These are phyloP conservation scores for Capronia epimyces DNA, from an alignment of 2,329 filamentous ascomycete genomes.

Conservation along the genomic window DNA sequence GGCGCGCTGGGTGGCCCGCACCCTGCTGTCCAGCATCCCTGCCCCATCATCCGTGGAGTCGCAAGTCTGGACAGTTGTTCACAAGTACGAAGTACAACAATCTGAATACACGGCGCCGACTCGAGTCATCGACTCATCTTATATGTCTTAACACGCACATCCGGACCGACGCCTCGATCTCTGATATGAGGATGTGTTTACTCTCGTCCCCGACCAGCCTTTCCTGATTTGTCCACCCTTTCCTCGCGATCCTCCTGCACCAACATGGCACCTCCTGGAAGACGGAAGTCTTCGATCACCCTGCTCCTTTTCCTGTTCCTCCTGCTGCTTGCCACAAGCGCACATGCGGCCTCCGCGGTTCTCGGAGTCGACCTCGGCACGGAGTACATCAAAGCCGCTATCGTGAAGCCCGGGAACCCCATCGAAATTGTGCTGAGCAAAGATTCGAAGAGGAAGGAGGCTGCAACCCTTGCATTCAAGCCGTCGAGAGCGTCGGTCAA, in stretches of 20 bases:
- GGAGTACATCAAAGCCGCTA: conserved; percentile 90
- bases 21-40: not conserved
- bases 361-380: conserved; percentile 92
- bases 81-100: not conserved
- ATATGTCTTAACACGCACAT: not conserved
- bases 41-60: not conserved
- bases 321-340: conserved; percentile 50
- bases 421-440: conserved; percentile 98
- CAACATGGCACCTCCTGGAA: conserved; percentile 45
- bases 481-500: conserved; percentile 62
- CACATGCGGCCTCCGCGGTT: conserved; percentile 66
- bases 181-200: not conserved
- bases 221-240: conserved; percentile 1
- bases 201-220: not conserved
- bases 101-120: not conserved
- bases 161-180: not conserved
- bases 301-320: conserved; percentile 49
- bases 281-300: conserved; percentile 40
- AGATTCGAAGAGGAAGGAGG: conserved; percentile 94
- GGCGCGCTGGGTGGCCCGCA: not conserved
- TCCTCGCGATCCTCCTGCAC: not conserved
- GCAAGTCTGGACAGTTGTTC: conserved; percentile 1
- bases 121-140: not conserved
- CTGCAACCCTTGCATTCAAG: conserved; percentile 88
- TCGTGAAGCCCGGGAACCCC: conserved; percentile 94